Percentiles rank a stretch among this genome's conserved stretches.
These are phyloP conservation scores for Skeletonema costatum DNA, from an alignment of 108 stramenopile genomes.

Conservation along the genomic window DNA sequence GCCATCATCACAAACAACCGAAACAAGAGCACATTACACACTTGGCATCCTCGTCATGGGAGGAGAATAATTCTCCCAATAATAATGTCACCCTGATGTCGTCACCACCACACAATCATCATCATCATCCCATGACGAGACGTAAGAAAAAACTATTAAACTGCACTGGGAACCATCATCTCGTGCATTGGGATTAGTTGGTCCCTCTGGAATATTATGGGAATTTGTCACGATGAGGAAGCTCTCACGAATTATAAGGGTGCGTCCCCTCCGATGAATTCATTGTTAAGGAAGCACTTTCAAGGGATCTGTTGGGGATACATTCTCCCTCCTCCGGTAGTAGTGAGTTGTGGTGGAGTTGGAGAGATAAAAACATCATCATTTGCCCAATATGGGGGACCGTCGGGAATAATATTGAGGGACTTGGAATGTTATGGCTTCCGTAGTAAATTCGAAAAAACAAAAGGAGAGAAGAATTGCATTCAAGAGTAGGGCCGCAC, in stretches of 20 bases:
- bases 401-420: not conserved
- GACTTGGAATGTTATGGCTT: not conserved
- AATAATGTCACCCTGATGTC: not conserved
- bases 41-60: not conserved
- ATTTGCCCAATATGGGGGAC: not conserved
- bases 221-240: not conserved
- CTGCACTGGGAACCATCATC: conserved; percentile 6
- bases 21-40: not conserved
- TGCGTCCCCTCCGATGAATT: not conserved
- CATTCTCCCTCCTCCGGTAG: not conserved
- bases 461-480: not conserved
- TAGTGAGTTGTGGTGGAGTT: not conserved
- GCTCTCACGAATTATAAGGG: not conserved
- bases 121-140: not conserved
- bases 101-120: not conserved
- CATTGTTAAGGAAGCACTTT: no score
- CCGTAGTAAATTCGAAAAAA: not conserved
- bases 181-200: conserved; percentile 5
- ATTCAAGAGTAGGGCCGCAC: no score
- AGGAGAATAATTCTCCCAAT: not conserved
- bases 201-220: conserved; percentile 18
- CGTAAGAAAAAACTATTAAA: conserved; percentile 1
- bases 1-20: no score
- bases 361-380: conserved; percentile 16
- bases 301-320: not conserved